Base-by-base conservation (phyloP, 331 rosid genomes). In the Acacia pycnantha region DNA sequence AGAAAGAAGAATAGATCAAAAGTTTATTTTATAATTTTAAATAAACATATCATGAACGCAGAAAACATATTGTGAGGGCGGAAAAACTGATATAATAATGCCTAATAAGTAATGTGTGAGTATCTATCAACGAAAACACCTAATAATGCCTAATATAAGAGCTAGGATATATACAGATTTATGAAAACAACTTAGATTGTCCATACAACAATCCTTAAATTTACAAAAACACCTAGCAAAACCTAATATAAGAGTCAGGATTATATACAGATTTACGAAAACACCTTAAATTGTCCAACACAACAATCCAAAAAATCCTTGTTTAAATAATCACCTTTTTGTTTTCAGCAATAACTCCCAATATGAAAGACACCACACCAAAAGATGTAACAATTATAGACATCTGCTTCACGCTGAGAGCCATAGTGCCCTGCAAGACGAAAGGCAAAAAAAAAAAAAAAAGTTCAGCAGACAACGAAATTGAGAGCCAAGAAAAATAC, bases 331-430 rank as follows among this genome's bases (percentile, higher is more conserved):
- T 72, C 73, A 91, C 95, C 95, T 91, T 91, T 70, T 88, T 91
- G 82, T 91, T 91, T 70, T 91, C 93, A 26, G 96, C 96, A 69
- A 91, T 4, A 67, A 91, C 86, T 33, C 96, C 96, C 69, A 90
- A 73, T 24, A 90, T 31, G 79, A 91, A 91, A 31, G 96, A 91
- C 44, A 74, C 9, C 0, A 85, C 44, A 5, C 96, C 96, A 44
- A 81, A 84, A 59, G 81, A 9, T 7, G 82, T 70, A 5, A 91
- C 91, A n/a, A 51, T 65, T n/a, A 67, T 11, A 47, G 93, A 74
- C 93, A 91, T 90, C 21, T 56, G 81, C 83, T 74, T 91, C 82
- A 90, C 71, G 11, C 90, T 37, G 14, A 83, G 84, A 54, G 75
- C 89, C 92, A 89, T 89, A 4, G 41, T 29, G 5, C 37, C 73